These are phyloP conservation scores for Pleurotus sapidus DNA, from an alignment of 768 basidiomycete genomes.

Conservation along the genomic window DNA sequence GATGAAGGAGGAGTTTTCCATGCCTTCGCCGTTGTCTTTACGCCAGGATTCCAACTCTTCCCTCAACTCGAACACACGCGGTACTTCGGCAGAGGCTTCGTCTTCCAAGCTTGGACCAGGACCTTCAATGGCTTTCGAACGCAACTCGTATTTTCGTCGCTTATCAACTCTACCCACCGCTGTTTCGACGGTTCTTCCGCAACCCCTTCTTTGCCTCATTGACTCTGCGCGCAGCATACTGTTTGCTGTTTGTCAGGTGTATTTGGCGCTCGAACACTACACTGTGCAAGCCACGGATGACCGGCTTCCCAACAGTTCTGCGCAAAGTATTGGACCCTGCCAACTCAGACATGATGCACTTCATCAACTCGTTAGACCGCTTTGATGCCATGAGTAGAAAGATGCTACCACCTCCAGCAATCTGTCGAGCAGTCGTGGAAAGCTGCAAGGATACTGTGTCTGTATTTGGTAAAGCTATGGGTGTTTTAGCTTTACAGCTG, in stretches of 20 bases:
- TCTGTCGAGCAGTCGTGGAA: conserved; percentile 79
- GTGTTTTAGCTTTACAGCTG: conserved; percentile 77
- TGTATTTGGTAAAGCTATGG: conserved; percentile 85
- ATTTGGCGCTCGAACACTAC: conserved; percentile 87
- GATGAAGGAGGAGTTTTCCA: conserved; percentile 27
- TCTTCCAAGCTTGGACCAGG: conserved; percentile 43
- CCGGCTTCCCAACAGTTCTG: conserved; percentile 73
- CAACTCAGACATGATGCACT: conserved; percentile 71
- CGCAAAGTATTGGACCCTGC: conserved; percentile 86
- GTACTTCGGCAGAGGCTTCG: conserved; percentile 20
- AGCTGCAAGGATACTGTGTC: conserved; percentile 81
- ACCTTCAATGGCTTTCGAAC: conserved; percentile 71
- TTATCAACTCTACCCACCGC: conserved; percentile 72
- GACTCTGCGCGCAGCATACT: conserved; percentile 92
- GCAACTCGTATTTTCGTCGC: conserved; percentile 93
- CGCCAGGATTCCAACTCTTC: conserved; percentile 48
- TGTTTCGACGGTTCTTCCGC: conserved; percentile 65
- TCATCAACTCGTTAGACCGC: conserved; percentile 86
- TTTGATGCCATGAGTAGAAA: conserved; percentile 83
- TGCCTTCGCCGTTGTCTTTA: conserved; percentile 36
- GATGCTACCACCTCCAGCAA: conserved; percentile 60
- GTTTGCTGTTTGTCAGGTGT: conserved; percentile 89
- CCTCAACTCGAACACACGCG: conserved; percentile 18
- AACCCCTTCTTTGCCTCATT: conserved; percentile 63
- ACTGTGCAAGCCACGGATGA: conserved; percentile 81